These are phyloP conservation scores for Candida verbasci DNA, from an alignment of 805 yeast genomes.

Conservation along the genomic window DNA sequence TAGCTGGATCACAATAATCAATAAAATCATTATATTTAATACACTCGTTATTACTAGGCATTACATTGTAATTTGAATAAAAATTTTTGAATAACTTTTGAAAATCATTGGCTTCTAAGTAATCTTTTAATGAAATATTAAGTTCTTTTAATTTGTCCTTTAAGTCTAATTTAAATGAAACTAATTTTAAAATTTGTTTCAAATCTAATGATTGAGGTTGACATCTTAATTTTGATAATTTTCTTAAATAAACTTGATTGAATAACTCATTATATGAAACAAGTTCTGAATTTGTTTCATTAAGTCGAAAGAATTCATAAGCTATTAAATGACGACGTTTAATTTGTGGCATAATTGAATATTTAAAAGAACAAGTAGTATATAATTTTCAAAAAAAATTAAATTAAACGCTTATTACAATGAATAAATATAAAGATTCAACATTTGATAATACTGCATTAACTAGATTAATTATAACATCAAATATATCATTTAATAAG, in stretches of 20 bases:
- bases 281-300: neutral
- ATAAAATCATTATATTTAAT: conserved; percentile 13
- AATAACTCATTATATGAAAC: neutral
- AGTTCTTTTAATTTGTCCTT: conserved; percentile 1
- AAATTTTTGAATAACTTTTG: neutral
- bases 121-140: conserved; percentile 9
- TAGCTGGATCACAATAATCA: conserved; percentile 5
- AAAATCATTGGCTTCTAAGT: conserved; percentile 3
- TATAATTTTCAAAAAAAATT: too few species aligned
- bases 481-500: conserved; percentile 6
- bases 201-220: conserved; percentile 4
- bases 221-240: neutral
- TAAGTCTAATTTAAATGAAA: conserved; percentile 4
- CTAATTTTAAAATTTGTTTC: neutral
- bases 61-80: conserved; percentile 6
- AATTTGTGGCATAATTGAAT: neutral
- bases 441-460: conserved; percentile 5
- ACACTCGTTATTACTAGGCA: neutral
- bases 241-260: too few species aligned
- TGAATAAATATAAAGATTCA: conserved; percentile 2
- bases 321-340: too few species aligned
- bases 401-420: too few species aligned
- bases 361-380: too few species aligned
- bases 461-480: conserved; percentile 8
- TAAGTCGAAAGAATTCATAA: neutral